These are phyloP conservation scores for Dothiorella sarmentorum DNA, from an alignment of 2,329 filamentous ascomycete genomes.

Conservation along the genomic window DNA sequence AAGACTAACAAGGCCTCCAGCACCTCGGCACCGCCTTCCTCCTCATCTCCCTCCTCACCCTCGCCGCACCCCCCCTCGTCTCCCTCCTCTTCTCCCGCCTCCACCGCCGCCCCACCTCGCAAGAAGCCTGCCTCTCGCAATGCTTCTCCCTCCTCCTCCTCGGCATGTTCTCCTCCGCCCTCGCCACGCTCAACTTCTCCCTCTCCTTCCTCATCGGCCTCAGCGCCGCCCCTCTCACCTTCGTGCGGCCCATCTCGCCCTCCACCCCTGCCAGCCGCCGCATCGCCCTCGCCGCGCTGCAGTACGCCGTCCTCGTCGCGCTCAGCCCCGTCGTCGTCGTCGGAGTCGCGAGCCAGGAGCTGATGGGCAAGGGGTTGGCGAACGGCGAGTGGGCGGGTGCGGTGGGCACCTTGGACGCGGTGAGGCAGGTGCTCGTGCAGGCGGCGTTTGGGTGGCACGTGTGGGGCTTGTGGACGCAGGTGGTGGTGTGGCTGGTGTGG, in stretches of 20 bases:
- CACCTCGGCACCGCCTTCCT: conserved; percentile 28
- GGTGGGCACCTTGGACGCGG: conserved; percentile 20
- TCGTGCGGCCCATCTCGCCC: conserved; percentile 44
- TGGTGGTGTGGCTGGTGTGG: conserved; percentile 93
- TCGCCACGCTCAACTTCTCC: conserved; percentile 94
- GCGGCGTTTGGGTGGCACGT: conserved; percentile 87
- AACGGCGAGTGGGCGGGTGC: conserved; percentile 24
- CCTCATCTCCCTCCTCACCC: conserved; percentile 32
- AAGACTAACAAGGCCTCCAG: conserved; percentile 31
- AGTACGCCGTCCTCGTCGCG: conserved; percentile 26
- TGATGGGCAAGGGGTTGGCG: conserved; percentile 39
- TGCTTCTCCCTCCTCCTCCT: conserved; percentile 90
- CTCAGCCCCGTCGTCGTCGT: conserved; percentile 35
- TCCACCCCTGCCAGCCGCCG: conserved; percentile 4
- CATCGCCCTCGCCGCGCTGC: conserved; percentile 18
- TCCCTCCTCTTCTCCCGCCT: conserved; percentile 33
- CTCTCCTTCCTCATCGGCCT: conserved; percentile 82
- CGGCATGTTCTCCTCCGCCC: conserved; percentile 84
- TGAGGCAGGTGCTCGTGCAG: conserved; percentile 61
- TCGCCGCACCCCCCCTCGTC: conserved; percentile 32
- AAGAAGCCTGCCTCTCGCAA: conserved; percentile 76
- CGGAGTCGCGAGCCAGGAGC: conserved; percentile 25
- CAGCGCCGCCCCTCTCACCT: conserved; percentile 73
- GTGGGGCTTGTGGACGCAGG: conserved; percentile 82
- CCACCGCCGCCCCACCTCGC: conserved; percentile 56